Base-by-base conservation (phyloP, 352 stramenopile genomes). In the Pythium sukuiense region DNA sequence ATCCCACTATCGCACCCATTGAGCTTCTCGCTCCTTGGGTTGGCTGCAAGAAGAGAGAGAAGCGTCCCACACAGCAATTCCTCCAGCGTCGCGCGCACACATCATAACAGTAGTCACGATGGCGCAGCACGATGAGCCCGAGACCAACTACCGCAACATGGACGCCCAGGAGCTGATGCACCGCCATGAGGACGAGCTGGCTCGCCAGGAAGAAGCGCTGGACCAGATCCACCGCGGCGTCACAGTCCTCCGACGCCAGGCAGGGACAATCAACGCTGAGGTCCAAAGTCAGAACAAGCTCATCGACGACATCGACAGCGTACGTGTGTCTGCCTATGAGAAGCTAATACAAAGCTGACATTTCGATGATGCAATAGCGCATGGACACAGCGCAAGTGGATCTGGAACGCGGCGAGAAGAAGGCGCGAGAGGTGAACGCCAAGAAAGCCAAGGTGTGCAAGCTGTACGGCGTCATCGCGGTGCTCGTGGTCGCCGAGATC, bases 391-490 rank as follows among this genome's bases (percentile, higher is more conserved):
- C 83, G 13, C 81, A 85, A 7, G 68, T 63, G 12, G 83, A 89
- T 65, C 78, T 92, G 64, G 74, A 80, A 67, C 76, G 74, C 29
- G 74, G 90, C 65, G 83, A 90, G 39, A 64, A 70, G 18, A 72
- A 80, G 13, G 80, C 86, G 16, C 74, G 79, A n/a, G 74, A 81
- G 43, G 79, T 92, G 35, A 94, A 94, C 62, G 69, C 69, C 0
- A 76, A 87, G 55, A 94, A 92, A 70, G 87, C 83, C 61, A 89
- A 90, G 65, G 81, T 80, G 6, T 94, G 83, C 78, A 91, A 89
- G 64, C 71, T 91, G 61, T 92, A 94, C 71, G 74, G 64, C 20
- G 49, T 90, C 27, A 90, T 92, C 59, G 81, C 79, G 1, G 24
- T 90, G 58, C 73, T 92, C 5, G 64, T 92, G 55, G 72, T 86